Base-by-base conservation (phyloP, 176 grass and related monocot species). In the Raddia guianensis region DNA sequence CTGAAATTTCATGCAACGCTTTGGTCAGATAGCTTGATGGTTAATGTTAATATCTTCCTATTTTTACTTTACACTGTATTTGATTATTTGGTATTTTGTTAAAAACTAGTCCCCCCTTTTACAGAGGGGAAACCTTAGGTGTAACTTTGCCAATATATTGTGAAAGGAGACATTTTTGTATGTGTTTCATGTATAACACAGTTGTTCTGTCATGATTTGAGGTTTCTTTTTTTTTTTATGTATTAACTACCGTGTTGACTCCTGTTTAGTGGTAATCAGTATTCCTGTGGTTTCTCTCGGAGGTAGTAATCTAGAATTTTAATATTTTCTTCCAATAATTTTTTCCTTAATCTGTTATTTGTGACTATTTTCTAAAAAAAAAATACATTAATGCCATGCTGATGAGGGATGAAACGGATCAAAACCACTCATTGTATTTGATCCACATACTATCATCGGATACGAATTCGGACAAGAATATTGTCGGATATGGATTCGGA, bases 171-270 rank as follows among this genome's bases (percentile, higher is more conserved):
- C 37, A 12, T 34, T 15, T 61, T 2, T 72, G 70, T 35, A 33
- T 3, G 9, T 5, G 9, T 73, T 37, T 74, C 19, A 61, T 74
- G 15, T 57, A 56, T 43, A 9, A 20, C 14, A 9, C 3, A 45
- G 42, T 74, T 56, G 18, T 37, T 57, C 56, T 74, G 72, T 27
- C 58, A 61, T 61, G 27, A 61, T 61, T 61, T 27, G 20, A 61
- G 20, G 9, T 27, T 5, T 60, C 9, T 60, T 27, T 20, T 73
- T 4, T 60, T 27, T 20, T 73, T 4, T 9, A 2, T 42, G 51
- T 16, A 73, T 73, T 55, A 60, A 60, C 21, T 72, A 54, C 27
- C 14, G 1, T 4, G 12, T 15, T 3, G 7, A 71, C 49, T 49
- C 52, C 13, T 72, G 33, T 53, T 53, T 35, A 16, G 69, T 72